Base-by-base conservation (phyloP, 2,329 filamentous ascomycete species). In the Trichophyton schoenleinii region DNA sequence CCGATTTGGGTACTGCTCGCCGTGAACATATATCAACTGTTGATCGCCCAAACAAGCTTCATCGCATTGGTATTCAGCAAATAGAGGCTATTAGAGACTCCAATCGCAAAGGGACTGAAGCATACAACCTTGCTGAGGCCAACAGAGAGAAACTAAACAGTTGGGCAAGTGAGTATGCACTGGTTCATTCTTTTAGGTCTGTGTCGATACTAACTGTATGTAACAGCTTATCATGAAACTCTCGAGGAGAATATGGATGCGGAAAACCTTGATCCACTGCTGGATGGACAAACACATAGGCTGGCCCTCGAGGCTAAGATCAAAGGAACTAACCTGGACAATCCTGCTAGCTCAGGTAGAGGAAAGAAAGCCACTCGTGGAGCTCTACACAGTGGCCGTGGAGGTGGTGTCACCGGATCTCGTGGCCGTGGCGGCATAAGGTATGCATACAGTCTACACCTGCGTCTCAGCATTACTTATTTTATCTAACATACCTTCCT, bases 251-350 rank as follows among this genome's bases (percentile, higher is more conserved):
- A 70, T 8, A 66, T 63, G 20, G 67, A 69, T 3, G 31, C 69
- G 1, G 71, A 75, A 48, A 57, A 69, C 11, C 62, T 76, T 7
- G 66, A 71, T 52, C 64, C 67, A 15, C 61, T 77, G 3, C 66
- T 72, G 53, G 63, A 72, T 52, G 75, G 75, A 9, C 74, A 77
- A 52, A 72, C 63, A 25, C 75, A 77, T 63, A 71, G 74, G 59
- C 1, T 55, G 28, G 52, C 22, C 15, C n/a, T 55, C 6, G 52
- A 55, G 28, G 52, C 52, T 36, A 28, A n/a, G 13, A 15, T 55
- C 3, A 55, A 36, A 36, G 28, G 28, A 36, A 31, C 22, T 28
- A 22, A 7, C 7, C 20, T 55, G 5, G 52, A 28, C 15, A 1
- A 28, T 18, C 6, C 41, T 13, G 36, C 11, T 2, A n/a, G 34